Evolutionary conservation across 2,329 filamentous ascomycete genomes (phyloP), one percentile per base, ranked within the genome.

Genomic region (Trichoderma semiorbis): DNA sequence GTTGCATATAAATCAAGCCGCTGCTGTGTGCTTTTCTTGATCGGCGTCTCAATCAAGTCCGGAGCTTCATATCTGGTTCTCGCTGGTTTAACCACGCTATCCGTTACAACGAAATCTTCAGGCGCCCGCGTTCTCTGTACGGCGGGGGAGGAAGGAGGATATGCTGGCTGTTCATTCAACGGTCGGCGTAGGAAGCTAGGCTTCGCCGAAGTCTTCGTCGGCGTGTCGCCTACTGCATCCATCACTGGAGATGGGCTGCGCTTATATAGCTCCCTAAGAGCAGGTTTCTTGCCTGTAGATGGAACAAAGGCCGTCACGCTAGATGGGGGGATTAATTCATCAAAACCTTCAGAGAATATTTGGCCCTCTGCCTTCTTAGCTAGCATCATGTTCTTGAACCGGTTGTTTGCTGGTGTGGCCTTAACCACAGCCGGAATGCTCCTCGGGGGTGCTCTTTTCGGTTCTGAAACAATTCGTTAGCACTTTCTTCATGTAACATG

Each of bases 321-420:
- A 26, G 79, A 84, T 3, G 81, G 82, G 6, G 80, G 80, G 32
- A 82, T 79, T 58, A 78, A 47, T 11, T 82, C 79, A 39, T 79
- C 79, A 6, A 74, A 75, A 62, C 74, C 75, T 30, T 75, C 74
- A 21, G 77, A 32, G 11, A 75, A 71, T 7, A 76, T 77, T 2
- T 68, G 73, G 47, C 74, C 39, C 16, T 73, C 74, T 36, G 79
- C 77, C 34, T 75, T 62, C 61, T 81, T 78, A 50, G 75, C 71
- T 55, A 81, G 79, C 73, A 88, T 79, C 2, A 83, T 84, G 74
- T 89, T 85, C 70, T 80, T 86, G 80, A 87, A 89, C 8, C 88
- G 84, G 62, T 83, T 84, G 73, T 85, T 87, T 34, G 84, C 83
- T 1, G 88, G 88, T 0, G 88, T 90, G 5, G 88, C 88, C 77